phyloP scores from a whole-genome alignment of 768 basidiomycete genomes.

The Xanthoconium stramineum region DNA sequence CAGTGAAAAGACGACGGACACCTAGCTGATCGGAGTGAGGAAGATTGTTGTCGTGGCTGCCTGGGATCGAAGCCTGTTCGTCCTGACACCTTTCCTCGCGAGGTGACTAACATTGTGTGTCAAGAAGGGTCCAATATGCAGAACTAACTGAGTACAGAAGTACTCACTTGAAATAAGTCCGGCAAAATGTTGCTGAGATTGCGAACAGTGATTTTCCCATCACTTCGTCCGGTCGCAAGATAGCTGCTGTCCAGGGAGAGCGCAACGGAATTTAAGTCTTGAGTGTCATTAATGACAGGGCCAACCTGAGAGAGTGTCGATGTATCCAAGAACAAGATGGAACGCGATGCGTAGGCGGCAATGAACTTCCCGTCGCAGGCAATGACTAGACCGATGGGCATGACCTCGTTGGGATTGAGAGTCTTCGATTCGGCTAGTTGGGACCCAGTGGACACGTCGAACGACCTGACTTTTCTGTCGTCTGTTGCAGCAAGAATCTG shows the following conservation, averaged over 20 bases:
- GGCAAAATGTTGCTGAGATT: neutral
- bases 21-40: too few species aligned
- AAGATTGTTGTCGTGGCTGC: too few species aligned
- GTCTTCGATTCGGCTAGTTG: neutral
- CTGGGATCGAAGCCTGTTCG: too few species aligned
- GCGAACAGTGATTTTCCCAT: neutral
- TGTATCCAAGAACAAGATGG: neutral
- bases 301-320: neutral
- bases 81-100: neutral
- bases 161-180: neutral
- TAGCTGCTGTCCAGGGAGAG: neutral
- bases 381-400: neutral
- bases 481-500: neutral
- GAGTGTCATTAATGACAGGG: neutral
- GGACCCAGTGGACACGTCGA: neutral
- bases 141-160: neutral
- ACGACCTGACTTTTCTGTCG: neutral
- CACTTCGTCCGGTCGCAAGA: neutral
- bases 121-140: neutral
- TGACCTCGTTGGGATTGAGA: neutral
- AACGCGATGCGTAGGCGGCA: neutral
- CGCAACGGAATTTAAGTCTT: neutral
- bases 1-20: too few species aligned
- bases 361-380: neutral
- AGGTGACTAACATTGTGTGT: neutral